Evolutionary conservation across 306 rosid species (phyloP).

Genomic region (Quercus glauca): DNA sequence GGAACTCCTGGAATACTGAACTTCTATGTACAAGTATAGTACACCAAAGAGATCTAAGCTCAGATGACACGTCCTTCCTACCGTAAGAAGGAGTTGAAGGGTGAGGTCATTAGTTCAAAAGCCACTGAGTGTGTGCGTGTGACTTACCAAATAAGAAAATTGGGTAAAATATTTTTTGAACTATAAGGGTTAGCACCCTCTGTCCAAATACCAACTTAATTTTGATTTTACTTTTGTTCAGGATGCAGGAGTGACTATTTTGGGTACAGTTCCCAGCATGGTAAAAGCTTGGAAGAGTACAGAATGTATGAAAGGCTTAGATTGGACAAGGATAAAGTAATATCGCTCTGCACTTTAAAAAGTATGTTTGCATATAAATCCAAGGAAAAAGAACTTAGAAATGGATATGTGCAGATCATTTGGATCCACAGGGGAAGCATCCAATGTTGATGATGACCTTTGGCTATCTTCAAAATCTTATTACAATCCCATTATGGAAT

Average conservation of each 20-base stretch:
- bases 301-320: conserved; percentile 72
- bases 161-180: background rate
- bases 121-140: no score
- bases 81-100: no score
- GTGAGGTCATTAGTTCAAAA: no score
- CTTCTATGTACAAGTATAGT: background rate
- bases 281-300: conserved; percentile 89
- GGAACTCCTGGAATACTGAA: background rate
- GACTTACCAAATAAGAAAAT: no score
- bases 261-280: conserved; percentile 95
- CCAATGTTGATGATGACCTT: conserved; percentile 82
- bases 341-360: conserved; percentile 11
- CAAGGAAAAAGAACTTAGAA: conserved; percentile 16
- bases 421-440: conserved; percentile 67
- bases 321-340: conserved; percentile 89
- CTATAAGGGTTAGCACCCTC: conserved; percentile 1
- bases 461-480: conserved; percentile 84
- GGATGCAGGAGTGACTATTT: conserved; percentile 84
- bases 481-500: conserved; percentile 62
- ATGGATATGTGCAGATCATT: conserved; percentile 51
- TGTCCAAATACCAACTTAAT: conserved; percentile 3
- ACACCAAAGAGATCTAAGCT: no score
- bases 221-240: conserved; percentile 26
- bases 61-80: no score
- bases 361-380: background rate